Evolutionary conservation across 2,329 filamentous ascomycete species (phyloP).

Genomic region (Saccharata proteae): DNA sequence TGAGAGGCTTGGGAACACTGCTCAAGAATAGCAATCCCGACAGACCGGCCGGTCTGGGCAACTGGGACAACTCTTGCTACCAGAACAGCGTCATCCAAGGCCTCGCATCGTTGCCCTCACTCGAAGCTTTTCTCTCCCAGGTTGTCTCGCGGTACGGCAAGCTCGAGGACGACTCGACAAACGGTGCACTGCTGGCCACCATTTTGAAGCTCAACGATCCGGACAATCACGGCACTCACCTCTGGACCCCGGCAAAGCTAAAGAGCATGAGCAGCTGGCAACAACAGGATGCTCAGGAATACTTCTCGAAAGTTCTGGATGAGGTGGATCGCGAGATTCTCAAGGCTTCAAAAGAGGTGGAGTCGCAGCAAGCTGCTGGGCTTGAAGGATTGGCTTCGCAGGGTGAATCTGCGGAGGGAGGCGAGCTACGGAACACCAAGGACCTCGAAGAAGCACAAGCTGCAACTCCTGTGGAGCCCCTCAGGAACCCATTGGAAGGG

Average conservation of each 20-base stretch:
- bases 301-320: conserved; percentile 81
- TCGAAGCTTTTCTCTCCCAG: conserved; percentile 51
- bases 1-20: conserved; percentile 15
- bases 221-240: conserved; percentile 57
- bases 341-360: conserved; percentile 31
- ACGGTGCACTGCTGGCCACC: conserved; percentile 48
- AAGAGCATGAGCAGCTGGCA: conserved; percentile 93
- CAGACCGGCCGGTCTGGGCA: conserved; percentile 57
- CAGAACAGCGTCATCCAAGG: conserved; percentile 78
- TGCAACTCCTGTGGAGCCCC: conserved; percentile 11
- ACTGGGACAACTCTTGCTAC: conserved; percentile 92
- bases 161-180: conserved; percentile 32
- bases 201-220: conserved; percentile 58
- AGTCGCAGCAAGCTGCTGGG: conserved; percentile 17
- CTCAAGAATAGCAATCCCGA: conserved; percentile 15
- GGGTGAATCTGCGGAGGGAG: conserved; percentile 7
- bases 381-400: conserved; percentile 1
- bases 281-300: conserved; percentile 96
- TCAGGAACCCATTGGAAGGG: conserved; percentile 74
- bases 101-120: conserved; percentile 59
- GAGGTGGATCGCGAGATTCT: conserved; percentile 68
- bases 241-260: conserved; percentile 71
- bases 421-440: conserved; percentile 6
- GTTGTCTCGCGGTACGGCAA: conserved; percentile 20
- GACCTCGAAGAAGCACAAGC: too few species aligned